A percentile compares a stretch with the other conserved stretches of the same genome.
Conservation (phyloP, 805 yeast genomes). For the Kazachstania psychrophila region DNA sequence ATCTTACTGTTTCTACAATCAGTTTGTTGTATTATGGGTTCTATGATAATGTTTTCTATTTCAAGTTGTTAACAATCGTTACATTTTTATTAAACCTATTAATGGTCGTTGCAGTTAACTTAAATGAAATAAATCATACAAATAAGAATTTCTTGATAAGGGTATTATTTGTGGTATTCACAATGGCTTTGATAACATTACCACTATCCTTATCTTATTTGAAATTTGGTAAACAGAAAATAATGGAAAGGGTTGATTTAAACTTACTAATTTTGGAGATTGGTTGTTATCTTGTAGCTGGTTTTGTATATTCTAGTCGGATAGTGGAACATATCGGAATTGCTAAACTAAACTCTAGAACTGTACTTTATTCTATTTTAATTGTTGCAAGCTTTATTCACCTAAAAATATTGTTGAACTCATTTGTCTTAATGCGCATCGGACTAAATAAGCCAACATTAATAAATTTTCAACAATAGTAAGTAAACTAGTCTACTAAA, state of each 20-base stretch:
- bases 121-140: constrained; percentile 50
- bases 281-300: constrained; percentile 59
- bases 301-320: constrained; percentile 59
- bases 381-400: constrained; percentile 66
- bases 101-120: constrained; percentile 47
- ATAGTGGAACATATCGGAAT: constrained; percentile 57
- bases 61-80: constrained; percentile 25
- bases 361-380: constrained; percentile 63
- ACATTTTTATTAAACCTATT: constrained; percentile 44
- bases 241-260: constrained; percentile 43
- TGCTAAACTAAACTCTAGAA: constrained; percentile 46
- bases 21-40: constrained; percentile 37
- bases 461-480: constrained; percentile 7
- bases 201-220: constrained; percentile 50
- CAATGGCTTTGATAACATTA: constrained; percentile 62
- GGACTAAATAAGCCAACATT: constrained; percentile 19
- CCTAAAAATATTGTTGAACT: constrained; percentile 48
- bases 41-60: constrained; percentile 28
- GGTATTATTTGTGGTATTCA: constrained; percentile 41
- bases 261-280: constrained; percentile 57
- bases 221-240: constrained; percentile 40
- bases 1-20: constrained; percentile 50
- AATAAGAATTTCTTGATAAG: constrained; percentile 49
- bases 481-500: background rate
- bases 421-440: constrained; percentile 35